phyloP scores from a whole-genome alignment of 2,329 filamentous ascomycete genomes.

The Pseudogymnoascus verrucosus region DNA sequence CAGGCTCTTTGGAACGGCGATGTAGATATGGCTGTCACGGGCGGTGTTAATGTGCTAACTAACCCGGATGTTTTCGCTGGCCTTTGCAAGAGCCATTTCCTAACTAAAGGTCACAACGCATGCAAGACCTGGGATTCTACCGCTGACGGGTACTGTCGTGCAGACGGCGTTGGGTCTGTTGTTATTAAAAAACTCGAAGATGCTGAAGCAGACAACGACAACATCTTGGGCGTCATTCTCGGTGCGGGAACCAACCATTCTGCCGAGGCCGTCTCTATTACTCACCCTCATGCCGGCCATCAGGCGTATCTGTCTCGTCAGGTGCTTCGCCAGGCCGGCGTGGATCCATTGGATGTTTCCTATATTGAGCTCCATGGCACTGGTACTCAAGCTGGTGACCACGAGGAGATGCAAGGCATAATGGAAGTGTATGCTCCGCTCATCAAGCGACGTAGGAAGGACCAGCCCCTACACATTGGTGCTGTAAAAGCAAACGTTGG shows the following conservation, averaged over 20 bases:
- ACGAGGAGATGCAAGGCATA: slow-evolving; percentile 60
- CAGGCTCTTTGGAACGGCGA: slow-evolving; percentile 17
- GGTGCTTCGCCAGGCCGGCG: slow-evolving; percentile 61
- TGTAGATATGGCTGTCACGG: slow-evolving; percentile 16
- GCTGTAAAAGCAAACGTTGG: slow-evolving; percentile 19
- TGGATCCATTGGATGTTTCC: slow-evolving; percentile 62
- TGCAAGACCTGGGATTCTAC: slow-evolving; percentile 39
- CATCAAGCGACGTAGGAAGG: slow-evolving; percentile 32
- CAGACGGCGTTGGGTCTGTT: slow-evolving; percentile 37
- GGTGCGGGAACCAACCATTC: slow-evolving; percentile 72
- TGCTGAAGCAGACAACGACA: slow-evolving; percentile 65
- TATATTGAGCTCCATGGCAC: slow-evolving; percentile 74
- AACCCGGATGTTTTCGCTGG: slow-evolving; percentile 22
- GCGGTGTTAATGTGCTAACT: slow-evolving; percentile 18
- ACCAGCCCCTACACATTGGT: slow-evolving; percentile 45
- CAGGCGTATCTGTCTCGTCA: slow-evolving; percentile 62
- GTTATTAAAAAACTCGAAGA: slow-evolving; percentile 50
- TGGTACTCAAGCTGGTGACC: slow-evolving; percentile 44
- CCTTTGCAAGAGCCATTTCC: slow-evolving; percentile 12
- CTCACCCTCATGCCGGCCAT: slow-evolving; percentile 67
- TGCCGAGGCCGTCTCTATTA: slow-evolving; percentile 70
- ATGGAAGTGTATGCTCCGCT: slow-evolving; percentile 48
- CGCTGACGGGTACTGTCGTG: slow-evolving; percentile 44
- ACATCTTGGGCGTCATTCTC: slow-evolving; percentile 32
- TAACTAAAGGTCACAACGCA: slow-evolving; percentile 24